phyloP scores from a whole-genome alignment of 2,329 filamentous ascomycete species.

The Fusarium sp. region DNA sequence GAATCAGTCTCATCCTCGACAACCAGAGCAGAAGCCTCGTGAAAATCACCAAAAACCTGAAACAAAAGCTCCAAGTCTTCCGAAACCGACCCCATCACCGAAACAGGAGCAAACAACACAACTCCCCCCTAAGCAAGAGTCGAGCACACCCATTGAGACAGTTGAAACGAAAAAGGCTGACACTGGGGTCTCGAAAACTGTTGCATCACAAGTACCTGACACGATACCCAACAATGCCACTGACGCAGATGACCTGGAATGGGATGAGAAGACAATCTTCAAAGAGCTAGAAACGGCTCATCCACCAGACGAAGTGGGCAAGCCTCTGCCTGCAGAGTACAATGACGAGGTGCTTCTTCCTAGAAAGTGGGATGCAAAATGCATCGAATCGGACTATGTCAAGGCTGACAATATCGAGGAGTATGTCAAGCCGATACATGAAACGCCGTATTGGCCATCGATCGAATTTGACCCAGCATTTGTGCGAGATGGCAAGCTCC shows the following conservation, averaged over 20 bases:
- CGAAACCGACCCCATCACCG: slow-evolving; percentile 36
- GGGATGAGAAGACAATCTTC: slow-evolving; percentile 56
- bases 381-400: slow-evolving; percentile 60
- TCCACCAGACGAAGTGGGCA: slow-evolving; percentile 61
- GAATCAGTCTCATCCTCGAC: slow-evolving; percentile 31
- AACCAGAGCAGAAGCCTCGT: slow-evolving; percentile 44
- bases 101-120: slow-evolving; percentile 45
- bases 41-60: slow-evolving; percentile 26
- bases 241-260: slow-evolving; percentile 52
- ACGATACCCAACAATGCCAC: slow-evolving; percentile 12
- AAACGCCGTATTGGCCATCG: slow-evolving; percentile 54
- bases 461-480: slow-evolving; percentile 61
- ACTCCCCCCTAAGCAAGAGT: slow-evolving; percentile 7
- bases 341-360: slow-evolving; percentile 61
- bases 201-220: slow-evolving; percentile 20
- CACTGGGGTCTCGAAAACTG: slow-evolving; percentile 12
- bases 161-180: slow-evolving; percentile 22
- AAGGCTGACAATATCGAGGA: slow-evolving; percentile 57
- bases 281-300: slow-evolving; percentile 49
- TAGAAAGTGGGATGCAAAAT: slow-evolving; percentile 57
- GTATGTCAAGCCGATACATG: slow-evolving; percentile 57
- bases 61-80: slow-evolving; percentile 11
- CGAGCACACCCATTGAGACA: slow-evolving; percentile 12
- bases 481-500: slow-evolving; percentile 40
- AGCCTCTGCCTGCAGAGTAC: slow-evolving; percentile 57